Conservation (phyloP, 2,329 filamentous ascomycete genomes). For the Sclerotinia sclerotiorum region DNA sequence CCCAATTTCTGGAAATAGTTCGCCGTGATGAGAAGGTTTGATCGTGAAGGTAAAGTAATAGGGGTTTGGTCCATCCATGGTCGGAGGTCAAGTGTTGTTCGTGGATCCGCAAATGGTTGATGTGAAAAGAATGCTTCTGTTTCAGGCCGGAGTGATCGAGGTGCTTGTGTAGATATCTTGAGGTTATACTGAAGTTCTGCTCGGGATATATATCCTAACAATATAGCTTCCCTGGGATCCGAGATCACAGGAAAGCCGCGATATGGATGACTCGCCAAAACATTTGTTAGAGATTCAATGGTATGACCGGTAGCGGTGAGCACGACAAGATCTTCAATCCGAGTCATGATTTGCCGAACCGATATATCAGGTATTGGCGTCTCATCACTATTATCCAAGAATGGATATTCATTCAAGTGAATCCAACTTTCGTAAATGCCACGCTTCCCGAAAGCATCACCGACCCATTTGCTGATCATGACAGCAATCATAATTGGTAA, state of each 20-base stretch:
- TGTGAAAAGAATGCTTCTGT: constrained; percentile 84
- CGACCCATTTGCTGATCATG: constrained; percentile 98
- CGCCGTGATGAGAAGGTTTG: constrained; percentile 79
- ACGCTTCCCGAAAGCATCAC: constrained; percentile 86
- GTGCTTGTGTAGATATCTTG: constrained; percentile 56
- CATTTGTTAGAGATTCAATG: constrained; percentile 67
- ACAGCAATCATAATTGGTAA: constrained; percentile 98
- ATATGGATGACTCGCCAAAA: constrained; percentile 74
- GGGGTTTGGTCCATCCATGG: constrained; percentile 99
- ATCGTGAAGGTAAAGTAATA: constrained; percentile 77
- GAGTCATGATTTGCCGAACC: constrained; percentile 87
- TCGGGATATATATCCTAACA: constrained; percentile 92
- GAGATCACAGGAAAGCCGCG: constrained; percentile 91
- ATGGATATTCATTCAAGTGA: constrained; percentile 91
- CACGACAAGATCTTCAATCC: constrained; percentile 84
- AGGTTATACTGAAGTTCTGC: constrained; percentile 85
- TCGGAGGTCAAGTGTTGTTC: constrained; percentile 77
- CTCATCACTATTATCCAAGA: constrained; percentile 88
- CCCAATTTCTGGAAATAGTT: constrained; percentile 95
- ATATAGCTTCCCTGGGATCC: constrained; percentile 70
- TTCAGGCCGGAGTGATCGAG: constrained; percentile 61
- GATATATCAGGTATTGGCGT: constrained; percentile 76
- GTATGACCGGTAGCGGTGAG: constrained; percentile 88
- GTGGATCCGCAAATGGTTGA: constrained; percentile 76
- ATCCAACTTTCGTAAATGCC: constrained; percentile 99